phyloP scores from a whole-genome alignment of 345 rosid species.

The Aegle marmelos region DNA sequence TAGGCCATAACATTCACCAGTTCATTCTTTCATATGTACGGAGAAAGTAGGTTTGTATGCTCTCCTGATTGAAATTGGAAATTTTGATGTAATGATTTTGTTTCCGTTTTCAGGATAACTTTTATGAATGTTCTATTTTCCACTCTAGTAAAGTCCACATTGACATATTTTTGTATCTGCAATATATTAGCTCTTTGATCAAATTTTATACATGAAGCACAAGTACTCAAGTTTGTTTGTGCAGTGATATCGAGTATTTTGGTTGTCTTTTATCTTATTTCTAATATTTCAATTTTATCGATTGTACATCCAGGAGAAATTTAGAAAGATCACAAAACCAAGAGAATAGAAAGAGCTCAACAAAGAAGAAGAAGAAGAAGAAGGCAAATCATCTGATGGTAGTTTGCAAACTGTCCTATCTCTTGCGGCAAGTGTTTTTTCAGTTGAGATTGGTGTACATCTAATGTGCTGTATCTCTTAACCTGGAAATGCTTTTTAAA shows the following conservation, averaged over 20 bases:
- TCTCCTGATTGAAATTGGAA: not conserved
- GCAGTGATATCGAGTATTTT: not conserved
- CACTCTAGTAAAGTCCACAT: not conserved
- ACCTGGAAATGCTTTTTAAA: not conserved
- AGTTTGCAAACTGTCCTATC: constrained; percentile 17
- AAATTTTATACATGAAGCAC: not conserved
- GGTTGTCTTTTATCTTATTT: not conserved
- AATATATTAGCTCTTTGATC: not conserved
- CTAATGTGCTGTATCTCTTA: not conserved
- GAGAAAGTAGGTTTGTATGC: not conserved
- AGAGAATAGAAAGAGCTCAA: constrained; percentile 20
- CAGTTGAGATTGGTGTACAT: not conserved
- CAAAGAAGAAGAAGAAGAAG: constrained; percentile 18
- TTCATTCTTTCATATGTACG: not conserved
- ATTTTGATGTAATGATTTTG: not conserved
- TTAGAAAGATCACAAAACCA: constrained; percentile 12
- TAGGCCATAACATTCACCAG: not conserved
- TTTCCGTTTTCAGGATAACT: not conserved
- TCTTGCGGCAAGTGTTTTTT: not conserved
- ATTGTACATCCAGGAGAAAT: constrained; percentile 11
- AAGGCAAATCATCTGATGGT: constrained; percentile 15
- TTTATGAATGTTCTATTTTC: not conserved
- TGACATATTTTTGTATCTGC: not conserved
- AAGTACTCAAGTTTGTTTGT: not conserved
- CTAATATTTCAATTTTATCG: not conserved